Conservation (phyloP, 306 rosid species). For the Albizia julibrissin region DNA sequence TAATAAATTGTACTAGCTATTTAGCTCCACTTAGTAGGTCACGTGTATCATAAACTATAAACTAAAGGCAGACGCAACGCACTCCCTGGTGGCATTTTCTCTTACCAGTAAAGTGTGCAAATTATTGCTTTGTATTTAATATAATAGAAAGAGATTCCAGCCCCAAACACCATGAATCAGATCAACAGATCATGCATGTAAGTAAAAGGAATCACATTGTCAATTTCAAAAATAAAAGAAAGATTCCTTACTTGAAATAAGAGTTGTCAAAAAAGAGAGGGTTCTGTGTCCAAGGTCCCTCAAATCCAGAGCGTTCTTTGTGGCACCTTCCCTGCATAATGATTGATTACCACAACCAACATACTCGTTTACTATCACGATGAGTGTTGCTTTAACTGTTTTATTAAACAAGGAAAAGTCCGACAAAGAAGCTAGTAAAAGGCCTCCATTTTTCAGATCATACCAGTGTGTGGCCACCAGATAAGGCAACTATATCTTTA, state of each 20-base stretch:
- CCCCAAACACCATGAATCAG: not conserved
- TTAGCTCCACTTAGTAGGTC: not conserved
- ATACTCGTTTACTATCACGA: not conserved
- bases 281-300: constrained; percentile 67
- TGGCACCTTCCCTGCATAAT: constrained; percentile 60
- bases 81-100: not conserved
- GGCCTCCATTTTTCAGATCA: constrained; percentile 20
- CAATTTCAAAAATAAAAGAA: constrained; percentile 3
- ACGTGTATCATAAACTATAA: not conserved
- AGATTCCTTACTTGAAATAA: constrained; percentile 53
- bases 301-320: constrained; percentile 71
- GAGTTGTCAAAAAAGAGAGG: constrained; percentile 64
- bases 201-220: not conserved
- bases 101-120: not conserved
- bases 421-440: not conserved
- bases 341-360: not conserved
- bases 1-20: not conserved
- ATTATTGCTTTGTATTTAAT: not conserved
- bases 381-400: not conserved
- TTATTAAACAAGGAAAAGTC: not conserved
- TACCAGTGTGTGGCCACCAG: constrained; percentile 79
- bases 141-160: constrained; percentile 4
- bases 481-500: constrained; percentile 64
- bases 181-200: not conserved
- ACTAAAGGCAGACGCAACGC: not conserved